phyloP scores from a whole-genome alignment of 139 green algal genomes.

The Astrephomene gubernaculifera region DNA sequence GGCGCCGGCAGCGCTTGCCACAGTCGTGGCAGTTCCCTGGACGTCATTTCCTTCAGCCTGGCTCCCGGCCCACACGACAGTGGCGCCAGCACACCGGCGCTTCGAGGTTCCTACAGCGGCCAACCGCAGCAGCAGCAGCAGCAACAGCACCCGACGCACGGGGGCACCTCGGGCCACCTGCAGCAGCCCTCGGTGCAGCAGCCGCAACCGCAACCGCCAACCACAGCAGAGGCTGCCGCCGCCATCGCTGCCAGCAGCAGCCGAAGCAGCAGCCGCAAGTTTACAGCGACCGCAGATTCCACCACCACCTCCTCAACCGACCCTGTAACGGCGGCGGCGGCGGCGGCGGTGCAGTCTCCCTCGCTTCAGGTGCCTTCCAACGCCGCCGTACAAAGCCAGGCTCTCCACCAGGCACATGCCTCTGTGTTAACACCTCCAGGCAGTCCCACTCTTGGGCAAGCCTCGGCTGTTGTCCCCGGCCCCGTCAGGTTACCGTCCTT shows the following conservation, averaged over 20 bases:
- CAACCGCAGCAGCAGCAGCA: not conserved
- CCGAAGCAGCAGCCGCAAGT: not conserved
- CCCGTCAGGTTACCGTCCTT: slow-evolving; percentile 15
- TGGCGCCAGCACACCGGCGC: not conserved
- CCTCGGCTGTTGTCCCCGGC: too few species aligned
- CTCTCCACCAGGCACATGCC: too few species aligned
- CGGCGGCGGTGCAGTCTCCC: too few species aligned
- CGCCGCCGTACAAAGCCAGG: too few species aligned
- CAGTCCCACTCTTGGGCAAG: too few species aligned
- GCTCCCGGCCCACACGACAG: not conserved
- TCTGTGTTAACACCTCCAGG: too few species aligned
- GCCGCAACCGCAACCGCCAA: not conserved
- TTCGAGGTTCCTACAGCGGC: slow-evolving; percentile 7
- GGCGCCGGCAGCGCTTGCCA: not conserved
- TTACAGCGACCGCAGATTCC: not conserved
- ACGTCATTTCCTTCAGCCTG: not conserved
- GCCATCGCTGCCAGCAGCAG: not conserved
- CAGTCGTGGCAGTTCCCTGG: not conserved
- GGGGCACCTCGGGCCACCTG: too few species aligned
- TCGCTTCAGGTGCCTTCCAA: too few species aligned
- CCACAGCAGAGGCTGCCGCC: not conserved
- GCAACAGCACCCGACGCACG: too few species aligned
- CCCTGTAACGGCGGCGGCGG: not conserved
- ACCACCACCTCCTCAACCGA: not conserved
- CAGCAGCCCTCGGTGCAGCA: not conserved